Conservation (phyloP, 2,329 filamentous ascomycete genomes). For the Aspergillus texensis region DNA sequence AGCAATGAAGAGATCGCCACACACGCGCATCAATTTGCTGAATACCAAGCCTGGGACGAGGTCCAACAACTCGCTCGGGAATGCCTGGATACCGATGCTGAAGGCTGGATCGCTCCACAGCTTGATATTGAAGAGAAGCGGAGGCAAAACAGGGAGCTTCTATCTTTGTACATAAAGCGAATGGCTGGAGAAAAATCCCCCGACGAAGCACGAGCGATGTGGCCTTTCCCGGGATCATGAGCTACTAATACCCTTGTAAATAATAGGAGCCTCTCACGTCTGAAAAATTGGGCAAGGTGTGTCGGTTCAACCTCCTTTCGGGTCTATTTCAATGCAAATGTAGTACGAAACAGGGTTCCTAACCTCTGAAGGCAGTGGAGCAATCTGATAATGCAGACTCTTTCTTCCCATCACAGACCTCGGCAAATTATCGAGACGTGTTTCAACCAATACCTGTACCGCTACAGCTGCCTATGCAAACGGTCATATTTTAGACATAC, state of each 20-base stretch:
- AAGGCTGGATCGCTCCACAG: slow-evolving; percentile 39
- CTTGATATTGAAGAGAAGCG: slow-evolving; percentile 30
- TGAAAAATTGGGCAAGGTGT: too few species aligned
- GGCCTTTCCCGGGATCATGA: slow-evolving; percentile 21
- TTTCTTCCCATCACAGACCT: background rate
- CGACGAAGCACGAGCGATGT: slow-evolving; percentile 23
- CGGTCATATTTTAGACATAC: background rate
- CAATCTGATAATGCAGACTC: background rate
- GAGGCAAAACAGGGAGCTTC: slow-evolving; percentile 30
- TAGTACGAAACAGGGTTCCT: background rate
- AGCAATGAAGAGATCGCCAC: slow-evolving; percentile 29
- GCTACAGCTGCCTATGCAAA: background rate
- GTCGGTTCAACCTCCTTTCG: too few species aligned
- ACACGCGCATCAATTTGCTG: slow-evolving; percentile 33
- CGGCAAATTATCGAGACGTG: background rate
- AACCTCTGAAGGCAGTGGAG: background rate
- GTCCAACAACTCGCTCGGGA: slow-evolving; percentile 30
- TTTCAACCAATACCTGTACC: background rate
- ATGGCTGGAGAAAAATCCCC: slow-evolving; percentile 21
- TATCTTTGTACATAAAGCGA: slow-evolving; percentile 22
- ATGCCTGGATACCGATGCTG: slow-evolving; percentile 35
- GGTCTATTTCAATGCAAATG: background rate
- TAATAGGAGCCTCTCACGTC: too few species aligned
- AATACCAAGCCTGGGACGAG: slow-evolving; percentile 32
- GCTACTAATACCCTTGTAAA: too few species aligned